phyloP scores from a whole-genome alignment of 345 rosid genomes.

The Excoecaria cochinchinensis region DNA sequence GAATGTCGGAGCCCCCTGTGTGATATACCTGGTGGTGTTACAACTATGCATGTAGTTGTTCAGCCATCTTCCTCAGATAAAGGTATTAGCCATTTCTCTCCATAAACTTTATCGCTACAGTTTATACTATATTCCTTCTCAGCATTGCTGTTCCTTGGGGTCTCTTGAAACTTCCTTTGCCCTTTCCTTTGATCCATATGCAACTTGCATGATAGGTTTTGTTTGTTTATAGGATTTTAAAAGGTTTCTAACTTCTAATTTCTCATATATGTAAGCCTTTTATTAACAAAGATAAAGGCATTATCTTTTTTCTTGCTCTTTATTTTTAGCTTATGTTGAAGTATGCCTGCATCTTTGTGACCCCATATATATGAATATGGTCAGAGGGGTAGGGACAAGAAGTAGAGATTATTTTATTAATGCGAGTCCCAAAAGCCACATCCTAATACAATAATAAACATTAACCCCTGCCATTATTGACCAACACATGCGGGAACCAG shows the following conservation, averaged over 20 bases:
- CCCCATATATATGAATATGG: not conserved
- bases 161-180: constrained; percentile 2
- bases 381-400: not conserved
- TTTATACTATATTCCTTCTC: not conserved
- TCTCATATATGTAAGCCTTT: not conserved
- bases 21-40: constrained; percentile 77
- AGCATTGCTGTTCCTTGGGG: constrained; percentile 4
- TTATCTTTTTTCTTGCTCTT: not conserved
- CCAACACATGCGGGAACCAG: not conserved
- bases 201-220: constrained; percentile 7
- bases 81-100: constrained; percentile 41
- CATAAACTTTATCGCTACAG: not conserved
- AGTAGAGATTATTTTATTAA: not conserved
- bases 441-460: constrained; percentile 3
- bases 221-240: not conserved
- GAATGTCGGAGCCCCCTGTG: constrained; percentile 83
- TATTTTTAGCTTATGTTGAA: constrained; percentile 3
- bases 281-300: not conserved
- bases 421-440: not conserved
- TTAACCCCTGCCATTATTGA: constrained; percentile 10
- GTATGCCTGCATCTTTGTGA: not conserved
- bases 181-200: not conserved
- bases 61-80: constrained; percentile 71
- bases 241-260: not conserved
- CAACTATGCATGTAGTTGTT: constrained; percentile 96